Conservation (phyloP, 805 yeast species). For the Kregervanrija fluxuum region DNA sequence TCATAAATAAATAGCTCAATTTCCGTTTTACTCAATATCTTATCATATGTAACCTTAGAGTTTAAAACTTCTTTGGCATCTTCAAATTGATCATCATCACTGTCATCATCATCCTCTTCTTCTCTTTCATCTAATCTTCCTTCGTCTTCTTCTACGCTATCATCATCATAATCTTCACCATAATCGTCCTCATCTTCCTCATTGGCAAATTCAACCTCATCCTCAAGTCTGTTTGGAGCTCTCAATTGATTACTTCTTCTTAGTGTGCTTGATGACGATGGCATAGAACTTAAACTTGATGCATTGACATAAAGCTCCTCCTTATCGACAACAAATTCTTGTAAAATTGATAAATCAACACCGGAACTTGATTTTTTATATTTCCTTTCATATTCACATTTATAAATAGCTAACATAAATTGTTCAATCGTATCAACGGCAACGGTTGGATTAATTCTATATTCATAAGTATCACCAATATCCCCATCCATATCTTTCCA, state of each 20-base stretch:
- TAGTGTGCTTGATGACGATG: conserved; percentile 11
- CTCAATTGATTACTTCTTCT: conserved; percentile 4
- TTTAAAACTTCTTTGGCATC: conserved; percentile 24
- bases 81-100: conserved; percentile 23
- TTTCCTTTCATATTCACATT: conserved; percentile 72
- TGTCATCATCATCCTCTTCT: conserved; percentile 20
- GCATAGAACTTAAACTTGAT: conserved; percentile 13
- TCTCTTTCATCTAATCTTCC: conserved; percentile 15
- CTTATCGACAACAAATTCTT: conserved; percentile 46
- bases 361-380: conserved; percentile 47
- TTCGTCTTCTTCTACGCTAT: conserved; percentile 17
- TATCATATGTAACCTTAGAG: conserved; percentile 5
- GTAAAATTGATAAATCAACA: conserved; percentile 40
- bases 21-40: conserved; percentile 15
- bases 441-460: conserved; percentile 59
- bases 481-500: conserved; percentile 90
- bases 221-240: neutral
- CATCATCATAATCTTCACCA: conserved; percentile 20
- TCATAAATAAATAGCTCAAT: conserved; percentile 51
- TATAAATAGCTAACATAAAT: conserved; percentile 55
- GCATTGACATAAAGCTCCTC: conserved; percentile 19
- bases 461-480: conserved; percentile 76
- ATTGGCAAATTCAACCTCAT: neutral
- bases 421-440: conserved; percentile 47
- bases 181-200: conserved; percentile 6